Evolutionary conservation across 2,329 filamentous ascomycete genomes (phyloP), one percentile per base, ranked within the genome.

Genomic region (Verticillium nubilum): DNA sequence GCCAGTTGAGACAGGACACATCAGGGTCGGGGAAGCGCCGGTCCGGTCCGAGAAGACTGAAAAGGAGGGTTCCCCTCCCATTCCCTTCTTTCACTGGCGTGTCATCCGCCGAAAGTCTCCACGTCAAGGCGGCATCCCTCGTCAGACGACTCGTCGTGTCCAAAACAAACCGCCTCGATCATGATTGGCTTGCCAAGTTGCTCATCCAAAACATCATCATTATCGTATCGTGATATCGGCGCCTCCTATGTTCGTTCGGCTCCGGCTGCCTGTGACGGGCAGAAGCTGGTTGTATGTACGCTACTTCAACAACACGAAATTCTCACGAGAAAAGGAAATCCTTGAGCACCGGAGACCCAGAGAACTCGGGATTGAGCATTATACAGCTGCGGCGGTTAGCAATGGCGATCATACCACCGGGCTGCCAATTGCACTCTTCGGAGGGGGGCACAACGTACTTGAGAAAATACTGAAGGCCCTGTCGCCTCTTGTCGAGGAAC

Each of bases 311-410:
- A 15, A 19, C 15, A 9, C n/a, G 54, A n/a, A n/a, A n/a, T n/a
- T 27, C 19, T 80, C 67, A 85, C 57, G 79, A 80, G 72, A 96
- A 95, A 56, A 97, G 80, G 70, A 97, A 97, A 60, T 96, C 92
- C 71, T 95, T 96, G 52, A 97, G 80, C 2, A 97, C 86, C 0
- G 92, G 91, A n/a, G 91, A 95, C 12, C 90, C 90, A 33, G 92
- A 91, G 70, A 97, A 97, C 73, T 97, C 92, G 0, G 94, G 94
- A 72, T 97, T 97, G 29, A 97, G 77, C 65, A 98, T 76, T 62
- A 97, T 88, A 76, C 93, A 97, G 71, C 92, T 96, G 69, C 9
- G 23, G 60, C 64, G 60, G 61, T 69, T 59, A 64, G 60, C 59
- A 57, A 37, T 54, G 17, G 54, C 63, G 53, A 66, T 61, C 52